phyloP scores from a whole-genome alignment of 495 filamentous ascomycete species.

The Penicillium canariense region DNA sequence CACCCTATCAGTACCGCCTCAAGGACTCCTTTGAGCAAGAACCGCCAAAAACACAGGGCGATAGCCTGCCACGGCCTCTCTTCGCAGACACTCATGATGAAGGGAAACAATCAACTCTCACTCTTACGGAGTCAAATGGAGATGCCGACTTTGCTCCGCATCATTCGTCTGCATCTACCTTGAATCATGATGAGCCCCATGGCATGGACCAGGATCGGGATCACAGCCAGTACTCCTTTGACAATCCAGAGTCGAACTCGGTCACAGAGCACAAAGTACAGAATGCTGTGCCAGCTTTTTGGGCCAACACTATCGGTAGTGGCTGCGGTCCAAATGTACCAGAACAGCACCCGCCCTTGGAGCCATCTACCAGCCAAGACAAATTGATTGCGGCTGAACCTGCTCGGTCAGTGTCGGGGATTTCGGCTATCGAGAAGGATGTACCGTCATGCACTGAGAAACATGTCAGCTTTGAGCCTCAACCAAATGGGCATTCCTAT shows the following conservation, averaged over 20 bases:
- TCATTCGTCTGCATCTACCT: constrained; percentile 27
- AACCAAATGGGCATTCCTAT: background rate
- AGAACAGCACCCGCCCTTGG: background rate
- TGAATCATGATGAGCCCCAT: constrained; percentile 25
- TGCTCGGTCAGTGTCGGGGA: background rate
- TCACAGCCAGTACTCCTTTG: background rate
- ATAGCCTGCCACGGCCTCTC: constrained; percentile 9
- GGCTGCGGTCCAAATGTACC: background rate
- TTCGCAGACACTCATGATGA: constrained; percentile 15
- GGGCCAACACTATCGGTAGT: constrained; percentile 3
- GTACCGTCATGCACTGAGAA: background rate
- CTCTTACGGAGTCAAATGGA: constrained; percentile 23
- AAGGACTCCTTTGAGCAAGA: constrained; percentile 6
- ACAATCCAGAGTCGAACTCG: background rate
- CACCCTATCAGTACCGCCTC: background rate
- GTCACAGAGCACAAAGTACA: background rate
- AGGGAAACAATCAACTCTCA: constrained; percentile 24
- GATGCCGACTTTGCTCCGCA: constrained; percentile 19
- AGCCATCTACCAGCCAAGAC: background rate
- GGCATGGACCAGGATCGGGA: constrained; percentile 2
- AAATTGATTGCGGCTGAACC: background rate
- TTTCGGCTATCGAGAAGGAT: background rate
- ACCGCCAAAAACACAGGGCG: constrained; percentile 1
- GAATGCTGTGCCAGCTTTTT: constrained; percentile 7
- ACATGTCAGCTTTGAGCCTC: background rate